phyloP scores from a whole-genome alignment of 768 basidiomycete species.

The Hysterangium stoloniferum region DNA sequence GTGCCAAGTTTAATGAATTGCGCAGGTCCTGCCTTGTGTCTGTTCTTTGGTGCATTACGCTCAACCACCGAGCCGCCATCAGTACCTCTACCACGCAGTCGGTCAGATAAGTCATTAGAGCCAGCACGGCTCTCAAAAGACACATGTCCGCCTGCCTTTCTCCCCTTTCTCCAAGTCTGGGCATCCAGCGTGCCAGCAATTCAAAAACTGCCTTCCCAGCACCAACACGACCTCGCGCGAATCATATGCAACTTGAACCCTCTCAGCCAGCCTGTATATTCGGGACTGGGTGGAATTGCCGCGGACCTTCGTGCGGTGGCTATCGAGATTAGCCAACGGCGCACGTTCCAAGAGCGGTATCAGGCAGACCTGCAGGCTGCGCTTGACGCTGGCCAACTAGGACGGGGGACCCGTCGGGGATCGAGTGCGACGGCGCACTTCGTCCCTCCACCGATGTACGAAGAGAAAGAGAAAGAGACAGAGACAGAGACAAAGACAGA shows the following conservation, averaged over 20 bases:
- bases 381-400: slow-evolving; percentile 49
- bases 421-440: slow-evolving; percentile 45
- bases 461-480: slow-evolving; percentile 16
- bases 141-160: slow-evolving; percentile 67
- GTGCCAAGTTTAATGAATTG: neutral
- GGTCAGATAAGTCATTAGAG: slow-evolving; percentile 1
- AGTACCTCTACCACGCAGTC: slow-evolving; percentile 61
- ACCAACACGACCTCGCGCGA: slow-evolving; percentile 78
- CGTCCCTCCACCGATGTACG: slow-evolving; percentile 64
- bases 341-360: slow-evolving; percentile 79
- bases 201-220: slow-evolving; percentile 50
- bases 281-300: slow-evolving; percentile 50
- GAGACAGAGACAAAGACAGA: no score
- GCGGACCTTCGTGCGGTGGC: slow-evolving; percentile 80
- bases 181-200: slow-evolving; percentile 55
- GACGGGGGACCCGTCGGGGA: slow-evolving; percentile 10
- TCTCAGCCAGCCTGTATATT: slow-evolving; percentile 33
- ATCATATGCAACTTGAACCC: slow-evolving; percentile 62
- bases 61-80: slow-evolving; percentile 71
- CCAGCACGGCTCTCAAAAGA: slow-evolving; percentile 52
- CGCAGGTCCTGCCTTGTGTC: slow-evolving; percentile 68
- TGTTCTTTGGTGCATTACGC: slow-evolving; percentile 79
- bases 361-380: slow-evolving; percentile 70
- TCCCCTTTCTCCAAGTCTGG: slow-evolving; percentile 69
- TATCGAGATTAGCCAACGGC: slow-evolving; percentile 78